Evolutionary conservation across 768 basidiomycete genomes (phyloP), one percentile per base, ranked within the genome.

Genomic region (Tylopilus subfusipes): DNA sequence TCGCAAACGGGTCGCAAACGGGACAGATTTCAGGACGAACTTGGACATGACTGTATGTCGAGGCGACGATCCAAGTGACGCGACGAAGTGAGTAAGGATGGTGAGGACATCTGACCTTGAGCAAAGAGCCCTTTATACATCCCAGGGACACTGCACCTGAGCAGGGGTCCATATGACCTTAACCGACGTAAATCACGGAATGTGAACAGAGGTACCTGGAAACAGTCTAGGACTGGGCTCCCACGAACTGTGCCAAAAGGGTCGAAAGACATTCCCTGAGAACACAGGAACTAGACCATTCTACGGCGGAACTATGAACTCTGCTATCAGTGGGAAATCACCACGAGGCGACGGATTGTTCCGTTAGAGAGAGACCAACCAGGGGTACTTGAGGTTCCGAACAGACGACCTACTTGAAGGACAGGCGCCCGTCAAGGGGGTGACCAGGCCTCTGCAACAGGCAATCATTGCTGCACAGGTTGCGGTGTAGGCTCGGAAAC

Each of bases 1-100:
- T 64, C 67, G 59, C 62, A 84, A 50, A 58, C 75, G 75, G 36
- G 79, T 72, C 22, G 72, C 63, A 68, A 84, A 81, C 27, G 77
- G 79, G 43, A 81, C 49, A 7, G 75, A 67, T 43, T 66, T 71
- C 56, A 75, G 62, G 21, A 74, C 54, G 42, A 65, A 51, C 60
- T 61, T 66, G 40, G 78, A 70, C 76, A 79, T 78, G 42, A 29
- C 63, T 56, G 19, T 22, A 27, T 4, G 22, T n/a, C 9, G 52
- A 39, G 0, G 36, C 8, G 24, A 31, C 5, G n/a, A 34, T 24
- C 10, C 31, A n/a, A 40, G 48, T 5, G 42, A 54, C 12, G 18
- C 36, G 34, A 43, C 4, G 7, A 47, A 48, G 49, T 16, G 18
- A 22, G 29, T 27, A 30, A 22, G 40, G 30, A 19, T 33, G 40